Evolutionary conservation across 257 asterid species (phyloP).

Genomic region (Linderniella brevidens): DNA sequence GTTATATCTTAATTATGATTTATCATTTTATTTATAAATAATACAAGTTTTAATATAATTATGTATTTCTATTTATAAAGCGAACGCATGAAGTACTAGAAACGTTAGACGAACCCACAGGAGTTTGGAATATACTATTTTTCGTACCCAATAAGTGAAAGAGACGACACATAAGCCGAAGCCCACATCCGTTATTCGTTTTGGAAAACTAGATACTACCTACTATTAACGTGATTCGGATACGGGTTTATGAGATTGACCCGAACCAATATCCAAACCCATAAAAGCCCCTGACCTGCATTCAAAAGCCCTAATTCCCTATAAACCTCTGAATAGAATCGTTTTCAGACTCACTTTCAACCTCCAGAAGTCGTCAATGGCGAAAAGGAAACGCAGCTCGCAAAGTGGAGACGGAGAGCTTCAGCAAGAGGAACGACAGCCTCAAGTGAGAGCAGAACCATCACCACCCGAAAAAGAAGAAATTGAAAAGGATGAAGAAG

Average conservation of each 20-base stretch:
- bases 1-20: too few relatives aligned
- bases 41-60: too few relatives aligned
- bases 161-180: not conserved
- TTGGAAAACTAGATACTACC: too few relatives aligned
- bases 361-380: slow-evolving; percentile 1
- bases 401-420: not conserved
- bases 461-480: slow-evolving; percentile 10
- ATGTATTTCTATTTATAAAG: too few relatives aligned
- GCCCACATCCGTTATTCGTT: too few relatives aligned
- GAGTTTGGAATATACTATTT: too few relatives aligned
- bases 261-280: too few relatives aligned
- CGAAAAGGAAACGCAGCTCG: not conserved
- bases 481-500: slow-evolving; percentile 23
- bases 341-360: not conserved
- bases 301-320: not conserved
- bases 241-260: too few relatives aligned
- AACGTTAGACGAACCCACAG: too few relatives aligned
- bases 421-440: not conserved
- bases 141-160: not conserved
- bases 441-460: not conserved
- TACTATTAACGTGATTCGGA: too few relatives aligned
- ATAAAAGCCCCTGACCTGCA: not conserved
- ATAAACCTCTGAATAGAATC: not conserved
- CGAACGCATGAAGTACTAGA: too few relatives aligned
- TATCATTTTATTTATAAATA: too few relatives aligned